phyloP scores from a whole-genome alignment of 2,329 filamentous ascomycete species.

The Penicillium sp. region DNA sequence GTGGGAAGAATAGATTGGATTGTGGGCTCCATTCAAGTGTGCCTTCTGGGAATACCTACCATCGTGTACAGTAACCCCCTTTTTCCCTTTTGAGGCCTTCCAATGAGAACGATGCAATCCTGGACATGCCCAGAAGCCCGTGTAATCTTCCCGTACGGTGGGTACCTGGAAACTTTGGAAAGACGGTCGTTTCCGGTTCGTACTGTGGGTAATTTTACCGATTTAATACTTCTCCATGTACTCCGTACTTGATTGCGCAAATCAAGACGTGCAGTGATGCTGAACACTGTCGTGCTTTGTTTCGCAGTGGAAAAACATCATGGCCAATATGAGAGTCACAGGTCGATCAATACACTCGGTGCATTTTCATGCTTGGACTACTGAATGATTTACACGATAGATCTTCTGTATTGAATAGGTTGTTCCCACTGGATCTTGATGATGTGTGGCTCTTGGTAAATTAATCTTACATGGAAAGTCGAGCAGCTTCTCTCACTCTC shows the following conservation, averaged over 20 bases:
- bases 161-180: not conserved
- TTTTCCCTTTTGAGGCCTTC: not conserved
- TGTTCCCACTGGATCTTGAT: not conserved
- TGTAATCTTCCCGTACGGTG: slow-evolving; percentile 19
- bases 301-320: not conserved
- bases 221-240: not conserved
- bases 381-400: not conserved
- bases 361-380: not conserved
- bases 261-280: not conserved
- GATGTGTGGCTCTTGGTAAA: not conserved
- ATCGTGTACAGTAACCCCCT: not conserved
- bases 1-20: not conserved
- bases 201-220: not conserved
- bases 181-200: not conserved
- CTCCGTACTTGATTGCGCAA: not conserved
- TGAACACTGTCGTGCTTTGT: not conserved
- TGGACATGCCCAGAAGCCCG: slow-evolving; percentile 15
- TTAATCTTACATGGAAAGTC: not conserved
- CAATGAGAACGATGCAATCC: slow-evolving; percentile 11
- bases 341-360: not conserved
- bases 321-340: not conserved
- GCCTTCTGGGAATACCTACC: not conserved
- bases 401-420: not conserved
- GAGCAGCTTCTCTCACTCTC: too few relatives aligned
- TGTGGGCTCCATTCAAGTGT: not conserved